Evolutionary conservation across 106 monocot genomes (phyloP).

Genomic region (Vanilla planifolia): DNA sequence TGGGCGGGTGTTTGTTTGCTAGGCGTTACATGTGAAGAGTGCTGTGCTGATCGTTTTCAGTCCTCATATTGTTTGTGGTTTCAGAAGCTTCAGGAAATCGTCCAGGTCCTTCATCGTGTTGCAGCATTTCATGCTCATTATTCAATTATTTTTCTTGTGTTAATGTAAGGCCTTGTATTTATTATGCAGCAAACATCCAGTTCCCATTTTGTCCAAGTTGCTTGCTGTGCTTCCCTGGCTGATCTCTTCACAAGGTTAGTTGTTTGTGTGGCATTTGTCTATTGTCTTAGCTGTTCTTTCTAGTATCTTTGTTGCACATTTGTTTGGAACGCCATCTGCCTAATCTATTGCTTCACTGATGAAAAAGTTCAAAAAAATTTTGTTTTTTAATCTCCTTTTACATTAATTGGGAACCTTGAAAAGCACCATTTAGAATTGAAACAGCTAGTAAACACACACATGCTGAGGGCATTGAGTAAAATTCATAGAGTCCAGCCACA

Average conservation of each 20-base stretch:
- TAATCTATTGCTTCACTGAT: no score
- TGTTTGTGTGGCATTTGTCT: background rate
- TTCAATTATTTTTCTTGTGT: background rate
- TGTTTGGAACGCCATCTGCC: no score
- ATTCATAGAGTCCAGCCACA: no score
- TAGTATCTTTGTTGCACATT: no score
- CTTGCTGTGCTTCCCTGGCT: conserved; percentile 66
- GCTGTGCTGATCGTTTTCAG: conserved; percentile 52
- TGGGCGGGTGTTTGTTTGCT: conserved; percentile 75
- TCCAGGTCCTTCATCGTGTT: conserved; percentile 38
- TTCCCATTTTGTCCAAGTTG: conserved; percentile 44
- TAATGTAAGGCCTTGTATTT: no score
- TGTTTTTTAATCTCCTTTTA: no score
- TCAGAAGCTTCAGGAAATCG: conserved; percentile 47
- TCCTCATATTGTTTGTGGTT: conserved; percentile 69
- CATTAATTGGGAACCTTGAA: no score
- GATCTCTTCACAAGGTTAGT: conserved; percentile 82
- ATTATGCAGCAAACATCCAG: conserved; percentile 56
- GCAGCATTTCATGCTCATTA: background rate
- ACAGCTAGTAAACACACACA: no score
- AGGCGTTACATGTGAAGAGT: conserved; percentile 67
- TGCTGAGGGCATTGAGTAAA: no score
- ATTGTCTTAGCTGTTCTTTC: background rate
- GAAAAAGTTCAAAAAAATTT: no score
- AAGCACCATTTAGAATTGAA: no score